phyloP scores from a whole-genome alignment of 495 filamentous ascomycete species.

The Staphylotrichum longicolle region DNA sequence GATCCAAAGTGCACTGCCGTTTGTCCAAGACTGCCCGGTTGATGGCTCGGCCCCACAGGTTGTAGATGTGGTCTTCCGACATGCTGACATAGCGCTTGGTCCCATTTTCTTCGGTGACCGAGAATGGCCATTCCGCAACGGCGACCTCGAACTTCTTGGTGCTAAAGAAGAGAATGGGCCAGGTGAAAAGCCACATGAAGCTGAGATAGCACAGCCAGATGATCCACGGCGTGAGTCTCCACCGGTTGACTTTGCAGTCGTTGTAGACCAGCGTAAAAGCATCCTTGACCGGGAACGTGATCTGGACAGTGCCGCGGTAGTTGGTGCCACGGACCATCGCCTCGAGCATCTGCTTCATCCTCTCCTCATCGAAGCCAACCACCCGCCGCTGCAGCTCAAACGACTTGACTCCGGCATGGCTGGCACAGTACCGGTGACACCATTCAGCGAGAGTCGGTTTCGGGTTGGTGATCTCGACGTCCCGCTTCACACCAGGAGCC shows the following conservation, averaged over 20 bases:
- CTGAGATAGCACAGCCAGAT: conserved; percentile 58
- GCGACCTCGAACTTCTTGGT: conserved; percentile 62
- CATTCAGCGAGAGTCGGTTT: conserved; percentile 52
- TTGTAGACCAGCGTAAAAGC: conserved; percentile 54
- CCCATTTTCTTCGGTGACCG: conserved; percentile 29
- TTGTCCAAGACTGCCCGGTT: conserved; percentile 42
- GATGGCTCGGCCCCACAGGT: conserved; percentile 47
- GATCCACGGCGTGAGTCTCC: conserved; percentile 57
- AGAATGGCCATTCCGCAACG: conserved; percentile 53
- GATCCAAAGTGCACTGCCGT: conserved; percentile 40
- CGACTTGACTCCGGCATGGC: conserved; percentile 47
- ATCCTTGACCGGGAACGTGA: conserved; percentile 53
- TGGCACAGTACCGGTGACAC: conserved; percentile 56
- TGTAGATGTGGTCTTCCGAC: conserved; percentile 48
- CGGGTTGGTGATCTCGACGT: conserved; percentile 35
- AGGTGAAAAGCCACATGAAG: conserved; percentile 60
- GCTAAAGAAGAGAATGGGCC: conserved; percentile 61
- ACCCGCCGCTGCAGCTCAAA: conserved; percentile 53
- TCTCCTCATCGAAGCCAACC: conserved; percentile 49
- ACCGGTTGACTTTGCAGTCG: conserved; percentile 52
- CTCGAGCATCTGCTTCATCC: conserved; percentile 44
- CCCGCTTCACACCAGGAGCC: conserved; percentile 41
- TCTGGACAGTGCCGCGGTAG: conserved; percentile 55
- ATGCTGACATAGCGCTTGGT: conserved; percentile 45
- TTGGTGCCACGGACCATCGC: conserved; percentile 54